Conservation (phyloP, 768 basidiomycete genomes). For the Calocera cornea region DNA sequence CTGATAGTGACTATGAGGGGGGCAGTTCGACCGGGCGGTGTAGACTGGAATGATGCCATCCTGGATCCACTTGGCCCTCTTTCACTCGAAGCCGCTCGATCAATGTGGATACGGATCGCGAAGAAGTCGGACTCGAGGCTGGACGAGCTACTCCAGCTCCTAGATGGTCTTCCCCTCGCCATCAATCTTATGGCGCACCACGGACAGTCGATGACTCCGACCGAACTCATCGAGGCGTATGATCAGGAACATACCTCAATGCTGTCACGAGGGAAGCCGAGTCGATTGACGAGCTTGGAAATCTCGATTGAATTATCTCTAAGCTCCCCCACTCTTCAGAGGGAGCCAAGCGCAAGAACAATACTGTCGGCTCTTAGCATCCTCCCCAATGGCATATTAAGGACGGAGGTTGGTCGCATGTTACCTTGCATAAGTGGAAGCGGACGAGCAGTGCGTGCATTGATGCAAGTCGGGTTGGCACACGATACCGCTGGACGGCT, state of each 20-base stretch:
- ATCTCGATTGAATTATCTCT: constrained; percentile 18
- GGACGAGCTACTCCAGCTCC: not conserved
- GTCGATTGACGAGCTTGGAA: constrained; percentile 16
- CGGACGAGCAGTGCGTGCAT: not conserved
- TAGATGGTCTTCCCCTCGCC: too few relatives aligned
- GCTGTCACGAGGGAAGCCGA: not conserved
- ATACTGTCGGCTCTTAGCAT: constrained; percentile 19
- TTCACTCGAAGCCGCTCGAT: constrained; percentile 14
- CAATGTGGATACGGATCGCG: constrained; percentile 19
- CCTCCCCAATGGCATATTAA: constrained; percentile 19
- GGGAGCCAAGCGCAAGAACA: constrained; percentile 14
- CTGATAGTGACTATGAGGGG: constrained; percentile 28
- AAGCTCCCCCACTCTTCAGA: constrained; percentile 13
- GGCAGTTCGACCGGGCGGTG: not conserved
- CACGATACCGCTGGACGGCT: not conserved
- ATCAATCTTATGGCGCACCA: not conserved
- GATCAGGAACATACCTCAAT: not conserved
- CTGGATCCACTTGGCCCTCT: not conserved
- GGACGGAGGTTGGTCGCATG: not conserved
- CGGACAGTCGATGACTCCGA: not conserved
- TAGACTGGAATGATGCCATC: constrained; percentile 6
- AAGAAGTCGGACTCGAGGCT: constrained; percentile 7
- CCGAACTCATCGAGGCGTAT: not conserved
- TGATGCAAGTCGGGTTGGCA: not conserved
- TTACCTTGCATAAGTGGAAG: not conserved